phyloP scores from a whole-genome alignment of 257 asterid species.

The Primulina eburnea region DNA sequence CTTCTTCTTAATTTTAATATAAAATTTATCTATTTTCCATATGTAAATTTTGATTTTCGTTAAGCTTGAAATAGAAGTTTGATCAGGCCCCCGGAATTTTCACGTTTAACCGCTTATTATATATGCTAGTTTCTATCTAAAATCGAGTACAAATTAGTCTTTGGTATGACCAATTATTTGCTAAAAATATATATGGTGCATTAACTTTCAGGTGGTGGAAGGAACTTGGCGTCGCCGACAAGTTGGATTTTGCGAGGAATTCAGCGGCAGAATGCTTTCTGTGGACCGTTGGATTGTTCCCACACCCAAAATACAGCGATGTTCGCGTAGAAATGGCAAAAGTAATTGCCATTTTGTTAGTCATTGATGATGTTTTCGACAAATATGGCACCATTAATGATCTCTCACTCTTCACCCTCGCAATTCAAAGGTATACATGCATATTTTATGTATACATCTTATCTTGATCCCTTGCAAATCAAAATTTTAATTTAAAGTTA shows the following conservation, averaged over 20 bases:
- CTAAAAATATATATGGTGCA: too few relatives aligned
- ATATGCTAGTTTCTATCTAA: too few relatives aligned
- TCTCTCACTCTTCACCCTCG: constrained; percentile 33
- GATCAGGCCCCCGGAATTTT: too few relatives aligned
- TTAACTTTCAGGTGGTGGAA: constrained; percentile 37
- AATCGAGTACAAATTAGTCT: too few relatives aligned
- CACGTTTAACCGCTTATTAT: too few relatives aligned
- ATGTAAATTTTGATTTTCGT: too few relatives aligned
- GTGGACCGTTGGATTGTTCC: constrained; percentile 43
- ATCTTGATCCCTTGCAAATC: too few relatives aligned
- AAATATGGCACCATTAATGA: constrained; percentile 32
- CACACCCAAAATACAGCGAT: constrained; percentile 32
- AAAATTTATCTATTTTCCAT: not conserved
- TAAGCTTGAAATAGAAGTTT: too few relatives aligned
- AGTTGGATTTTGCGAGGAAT: constrained; percentile 39
- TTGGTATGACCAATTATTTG: too few relatives aligned
- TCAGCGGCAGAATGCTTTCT: constrained; percentile 36
- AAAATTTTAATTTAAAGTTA: too few relatives aligned
- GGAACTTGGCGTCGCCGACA: constrained; percentile 36
- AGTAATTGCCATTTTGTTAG: constrained; percentile 37
- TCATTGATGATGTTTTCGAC: constrained; percentile 41
- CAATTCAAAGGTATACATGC: constrained; percentile 34
- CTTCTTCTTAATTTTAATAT: too few relatives aligned
- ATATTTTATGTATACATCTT: too few relatives aligned
- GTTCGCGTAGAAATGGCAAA: constrained; percentile 40